phyloP scores from a whole-genome alignment of 805 yeast genomes.

The Saccharomycopsis sp. region DNA sequence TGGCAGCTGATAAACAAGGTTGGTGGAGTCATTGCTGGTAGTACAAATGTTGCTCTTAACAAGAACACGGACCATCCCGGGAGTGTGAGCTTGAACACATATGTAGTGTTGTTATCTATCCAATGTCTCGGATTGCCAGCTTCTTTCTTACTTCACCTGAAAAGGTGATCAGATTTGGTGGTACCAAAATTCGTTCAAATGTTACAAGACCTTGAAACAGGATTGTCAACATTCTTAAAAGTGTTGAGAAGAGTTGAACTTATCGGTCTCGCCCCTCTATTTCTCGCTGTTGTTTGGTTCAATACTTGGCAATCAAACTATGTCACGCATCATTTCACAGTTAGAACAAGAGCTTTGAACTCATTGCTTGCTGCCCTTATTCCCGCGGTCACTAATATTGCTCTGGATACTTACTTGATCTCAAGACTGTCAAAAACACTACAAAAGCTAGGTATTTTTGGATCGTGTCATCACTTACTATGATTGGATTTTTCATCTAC shows the following conservation, averaged over 20 bases:
- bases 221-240: conserved; percentile 6
- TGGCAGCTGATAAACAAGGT: conserved; percentile 26
- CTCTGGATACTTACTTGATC: conserved; percentile 23
- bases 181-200: conserved; percentile 20
- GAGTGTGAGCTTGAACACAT: conserved; percentile 25
- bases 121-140: conserved; percentile 26
- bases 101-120: conserved; percentile 24
- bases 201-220: conserved; percentile 12
- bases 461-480: conserved; percentile 13
- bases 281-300: conserved; percentile 23
- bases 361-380: conserved; percentile 24
- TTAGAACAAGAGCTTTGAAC: conserved; percentile 26
- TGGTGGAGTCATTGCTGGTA: conserved; percentile 27
- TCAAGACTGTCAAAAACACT: conserved; percentile 13
- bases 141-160: conserved; percentile 25
- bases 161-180: conserved; percentile 28
- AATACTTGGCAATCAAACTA: conserved; percentile 25
- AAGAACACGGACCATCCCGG: conserved; percentile 19
- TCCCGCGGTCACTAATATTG: conserved; percentile 21
- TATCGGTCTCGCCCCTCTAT: conserved; percentile 23
- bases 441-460: conserved; percentile 22
- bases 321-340: conserved; percentile 25
- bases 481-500: conserved; percentile 23
- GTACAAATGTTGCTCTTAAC: conserved; percentile 21
- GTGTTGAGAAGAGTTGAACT: conserved; percentile 23